These are phyloP conservation scores for Pelargonium australe DNA, from an alignment of 441 rosid species.

Conservation along the genomic window DNA sequence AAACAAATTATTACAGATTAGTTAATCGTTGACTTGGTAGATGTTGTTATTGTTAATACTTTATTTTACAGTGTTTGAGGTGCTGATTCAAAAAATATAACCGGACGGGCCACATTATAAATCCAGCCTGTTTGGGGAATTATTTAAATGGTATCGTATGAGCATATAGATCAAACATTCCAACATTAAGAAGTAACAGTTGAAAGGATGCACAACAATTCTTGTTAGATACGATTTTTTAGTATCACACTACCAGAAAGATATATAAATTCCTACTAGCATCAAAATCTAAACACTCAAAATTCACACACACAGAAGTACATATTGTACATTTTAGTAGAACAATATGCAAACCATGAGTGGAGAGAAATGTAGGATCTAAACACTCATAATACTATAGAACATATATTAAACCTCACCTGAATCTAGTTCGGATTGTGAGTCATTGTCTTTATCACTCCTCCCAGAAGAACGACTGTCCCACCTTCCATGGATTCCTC, in stretches of 20 bases:
- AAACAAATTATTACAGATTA: too few species aligned
- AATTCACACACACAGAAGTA: neutral
- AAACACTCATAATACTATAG: neutral
- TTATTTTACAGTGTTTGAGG: too few species aligned
- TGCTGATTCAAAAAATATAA: too few species aligned
- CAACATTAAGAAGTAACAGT: neutral
- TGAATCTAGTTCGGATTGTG: conserved; percentile 70
- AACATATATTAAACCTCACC: conserved; percentile 36
- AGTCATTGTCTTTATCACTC: conserved; percentile 69
- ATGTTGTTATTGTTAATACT: too few species aligned
- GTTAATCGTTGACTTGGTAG: too few species aligned
- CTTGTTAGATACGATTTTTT: too few species aligned
- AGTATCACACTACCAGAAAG: conserved; percentile 2
- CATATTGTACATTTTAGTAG: neutral
- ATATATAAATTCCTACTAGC: too few species aligned
- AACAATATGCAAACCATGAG: neutral
- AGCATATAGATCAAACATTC: neutral
- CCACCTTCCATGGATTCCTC: conserved; percentile 76
- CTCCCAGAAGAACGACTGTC: conserved; percentile 74
- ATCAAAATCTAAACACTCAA: neutral
- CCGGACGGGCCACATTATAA: neutral
- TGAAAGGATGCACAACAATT: neutral
- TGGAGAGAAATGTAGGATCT: neutral
- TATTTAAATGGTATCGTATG: neutral
- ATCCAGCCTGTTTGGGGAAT: neutral